Percentiles rank a stretch among this genome's conserved stretches.
These are phyloP conservation scores for Talaromyces nanjingensis DNA, from an alignment of 495 filamentous ascomycete genomes.

Conservation along the genomic window DNA sequence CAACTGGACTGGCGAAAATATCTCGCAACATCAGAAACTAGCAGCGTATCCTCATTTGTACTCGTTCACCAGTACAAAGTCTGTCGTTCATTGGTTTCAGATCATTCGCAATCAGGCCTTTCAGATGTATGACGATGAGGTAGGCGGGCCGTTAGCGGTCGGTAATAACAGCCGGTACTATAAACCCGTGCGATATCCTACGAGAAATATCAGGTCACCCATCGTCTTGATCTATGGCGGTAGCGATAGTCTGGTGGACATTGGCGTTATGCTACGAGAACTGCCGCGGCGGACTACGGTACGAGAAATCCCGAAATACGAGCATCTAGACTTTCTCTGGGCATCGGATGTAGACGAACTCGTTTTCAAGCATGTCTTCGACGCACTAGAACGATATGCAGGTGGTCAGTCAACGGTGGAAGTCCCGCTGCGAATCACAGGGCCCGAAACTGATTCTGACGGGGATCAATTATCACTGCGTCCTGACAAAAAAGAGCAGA, in stretches of 20 bases:
- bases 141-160: constrained; percentile 56
- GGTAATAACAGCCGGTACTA: constrained; percentile 58
- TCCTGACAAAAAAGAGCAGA: not conserved
- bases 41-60: constrained; percentile 96
- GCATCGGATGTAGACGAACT: constrained; percentile 72
- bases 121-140: constrained; percentile 97
- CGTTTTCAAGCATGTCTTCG: constrained; percentile 85
- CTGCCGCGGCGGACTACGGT: constrained; percentile 77
- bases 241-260: constrained; percentile 91
- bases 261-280: constrained; percentile 82
- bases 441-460: not conserved
- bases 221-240: constrained; percentile 91
- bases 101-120: constrained; percentile 93
- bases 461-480: not conserved
- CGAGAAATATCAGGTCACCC: constrained; percentile 92
- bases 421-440: not conserved
- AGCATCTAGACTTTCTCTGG: constrained; percentile 98
- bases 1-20: constrained; percentile 83
- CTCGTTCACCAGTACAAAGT: constrained; percentile 92
- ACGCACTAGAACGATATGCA: constrained; percentile 66
- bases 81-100: constrained; percentile 97
- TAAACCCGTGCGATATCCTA: constrained; percentile 94
- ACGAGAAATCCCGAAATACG: constrained; percentile 80
- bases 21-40: constrained; percentile 80
- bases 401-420: constrained; percentile 7